Percentiles rank a stretch among this genome's conserved stretches.
phyloP scores from a whole-genome alignment of 1,284 basidiomycete genomes.

The Cutaneotrichosporon arboriforme region DNA sequence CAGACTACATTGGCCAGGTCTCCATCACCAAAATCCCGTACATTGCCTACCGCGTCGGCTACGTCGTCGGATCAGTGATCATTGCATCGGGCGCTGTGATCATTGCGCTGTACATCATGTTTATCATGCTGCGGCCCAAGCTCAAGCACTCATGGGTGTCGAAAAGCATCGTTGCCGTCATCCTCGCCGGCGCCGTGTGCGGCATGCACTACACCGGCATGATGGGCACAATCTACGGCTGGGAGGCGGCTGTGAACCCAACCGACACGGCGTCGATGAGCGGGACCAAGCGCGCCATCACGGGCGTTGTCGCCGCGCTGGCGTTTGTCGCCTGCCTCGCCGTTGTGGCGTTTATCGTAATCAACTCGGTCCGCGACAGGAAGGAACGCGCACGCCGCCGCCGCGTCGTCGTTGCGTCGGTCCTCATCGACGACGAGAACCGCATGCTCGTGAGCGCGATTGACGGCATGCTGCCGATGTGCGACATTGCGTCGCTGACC shows the following conservation, averaged over 20 bases:
- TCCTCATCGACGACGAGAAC: constrained; percentile 47
- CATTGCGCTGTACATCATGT: constrained; percentile 51
- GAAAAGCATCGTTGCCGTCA: constrained; percentile 45
- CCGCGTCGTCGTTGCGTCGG: constrained; percentile 49
- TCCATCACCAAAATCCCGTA: constrained; percentile 49
- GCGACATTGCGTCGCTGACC: constrained; percentile 44
- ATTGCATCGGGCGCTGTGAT: constrained; percentile 49
- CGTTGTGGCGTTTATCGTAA: constrained; percentile 43
- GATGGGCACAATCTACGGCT: constrained; percentile 44
- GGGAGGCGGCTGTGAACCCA: constrained; percentile 25
- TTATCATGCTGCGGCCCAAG: constrained; percentile 51
- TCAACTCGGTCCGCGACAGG: constrained; percentile 41
- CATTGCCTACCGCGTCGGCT: constrained; percentile 44
- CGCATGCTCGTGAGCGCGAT: constrained; percentile 48
- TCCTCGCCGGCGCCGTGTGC: constrained; percentile 47
- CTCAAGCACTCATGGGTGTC: constrained; percentile 49
- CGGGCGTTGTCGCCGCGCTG: constrained; percentile 48
- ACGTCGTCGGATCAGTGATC: constrained; percentile 48
- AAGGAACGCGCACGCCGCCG: constrained; percentile 44
- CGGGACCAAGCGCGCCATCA: constrained; percentile 43
- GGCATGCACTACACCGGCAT: constrained; percentile 48
- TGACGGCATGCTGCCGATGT: constrained; percentile 50
- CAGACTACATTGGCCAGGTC: constrained; percentile 51
- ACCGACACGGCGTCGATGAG: constrained; percentile 19
- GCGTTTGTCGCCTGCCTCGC: constrained; percentile 48